Conservation (phyloP, 306 rosid species). For the Cicer arietinum region DNA sequence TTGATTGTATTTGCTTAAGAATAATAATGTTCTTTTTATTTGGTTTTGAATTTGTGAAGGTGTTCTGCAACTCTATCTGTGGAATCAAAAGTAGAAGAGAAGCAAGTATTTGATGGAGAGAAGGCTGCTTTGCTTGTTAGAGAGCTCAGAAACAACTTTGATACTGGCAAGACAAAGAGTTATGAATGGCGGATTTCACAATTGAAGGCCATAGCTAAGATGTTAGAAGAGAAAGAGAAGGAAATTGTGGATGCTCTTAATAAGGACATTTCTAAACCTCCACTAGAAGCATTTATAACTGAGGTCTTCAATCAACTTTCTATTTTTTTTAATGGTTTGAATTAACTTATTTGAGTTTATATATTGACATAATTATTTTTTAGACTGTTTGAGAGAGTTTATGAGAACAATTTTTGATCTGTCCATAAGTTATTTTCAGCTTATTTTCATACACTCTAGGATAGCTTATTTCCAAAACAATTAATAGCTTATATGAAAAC, state of each 20-base stretch:
- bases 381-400: too few species aligned
- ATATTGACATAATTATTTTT: too few species aligned
- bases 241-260: constrained; percentile 68
- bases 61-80: constrained; percentile 60
- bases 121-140: constrained; percentile 54
- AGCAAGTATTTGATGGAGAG: constrained; percentile 52
- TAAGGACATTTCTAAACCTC: constrained; percentile 76
- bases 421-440: too few species aligned
- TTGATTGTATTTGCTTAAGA: constrained; percentile 23
- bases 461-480: too few species aligned
- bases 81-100: constrained; percentile 52
- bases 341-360: too few species aligned
- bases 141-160: constrained; percentile 63
- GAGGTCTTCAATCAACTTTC: constrained; percentile 59
- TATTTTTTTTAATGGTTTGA: background rate
- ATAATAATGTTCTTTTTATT: background rate
- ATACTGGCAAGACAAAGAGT: constrained; percentile 72
- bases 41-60: constrained; percentile 38
- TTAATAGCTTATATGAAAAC: too few species aligned
- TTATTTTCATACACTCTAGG: too few species aligned
- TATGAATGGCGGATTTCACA: constrained; percentile 81
- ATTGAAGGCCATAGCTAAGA: constrained; percentile 63
- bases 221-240: constrained; percentile 73
- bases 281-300: constrained; percentile 63
- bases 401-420: too few species aligned